Base-by-base conservation (phyloP, 768 basidiomycete genomes). In the Mycena epipterygia region DNA sequence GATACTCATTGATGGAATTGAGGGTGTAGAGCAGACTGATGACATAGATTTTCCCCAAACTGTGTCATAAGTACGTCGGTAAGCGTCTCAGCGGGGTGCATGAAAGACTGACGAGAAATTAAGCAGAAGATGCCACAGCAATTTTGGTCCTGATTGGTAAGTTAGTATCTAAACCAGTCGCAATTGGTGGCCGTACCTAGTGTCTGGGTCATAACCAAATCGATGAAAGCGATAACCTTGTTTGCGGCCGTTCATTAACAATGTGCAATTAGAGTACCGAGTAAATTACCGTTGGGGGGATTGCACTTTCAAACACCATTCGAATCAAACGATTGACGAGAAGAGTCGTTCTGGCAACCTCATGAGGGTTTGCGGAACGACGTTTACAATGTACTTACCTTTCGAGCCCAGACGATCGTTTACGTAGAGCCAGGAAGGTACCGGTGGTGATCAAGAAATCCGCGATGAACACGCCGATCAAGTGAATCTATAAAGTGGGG, bases 1-100 rank as follows among this genome's bases (percentile, higher is more conserved):
- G 67, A 27, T 68, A 68, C 49, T 55, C 59, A 30, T 68, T 68
- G 58, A 68, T 68, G 59, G 58, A 68, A 27, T 68, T 68, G 49
- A 68, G 67, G 25, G 67, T 68, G 51, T 68, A 68, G 25, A 68
- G 29, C 17, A 68, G 51, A 29, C 58, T 61, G 42, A 60, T 49
- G 2, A 68, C 67, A 48, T 68, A 68, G n/a, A 68, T 35, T 46
- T 68, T 68, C 1, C 67, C 67, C 13, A 68, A 51, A 5, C 67
- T 68, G 49, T 13, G 3, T 44, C 5, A 32, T 3, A n/a, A 35
- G 11, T 6, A 19, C 12, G 3, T 63, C 8, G 33, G 4, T 49
- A 19, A 30, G 16, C n/a, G 25, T 39, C 2, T n/a, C 19, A 13
- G 13, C 13, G 9, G 17, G 25, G 17, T 39, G 14, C 13, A 51